phyloP scores from a whole-genome alignment of 2,329 filamentous ascomycete genomes.

The Apiospora koreana region DNA sequence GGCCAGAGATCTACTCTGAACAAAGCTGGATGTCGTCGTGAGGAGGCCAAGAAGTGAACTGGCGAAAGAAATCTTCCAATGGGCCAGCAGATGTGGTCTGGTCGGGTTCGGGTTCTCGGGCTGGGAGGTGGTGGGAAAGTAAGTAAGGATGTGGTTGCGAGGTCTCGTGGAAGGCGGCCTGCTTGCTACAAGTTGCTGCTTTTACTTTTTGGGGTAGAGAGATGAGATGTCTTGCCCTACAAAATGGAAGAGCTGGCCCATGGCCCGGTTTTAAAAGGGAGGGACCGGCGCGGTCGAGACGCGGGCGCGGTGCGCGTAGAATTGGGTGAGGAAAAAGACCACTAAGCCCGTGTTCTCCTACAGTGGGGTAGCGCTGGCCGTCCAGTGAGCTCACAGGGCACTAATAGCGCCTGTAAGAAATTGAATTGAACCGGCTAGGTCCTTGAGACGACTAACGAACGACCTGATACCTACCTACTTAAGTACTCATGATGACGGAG shows the following conservation, averaged over 20 bases:
- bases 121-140: neutral
- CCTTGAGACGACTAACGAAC: neutral
- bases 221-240: conserved; percentile 11
- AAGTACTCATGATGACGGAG: neutral
- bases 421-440: too few species aligned
- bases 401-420: neutral
- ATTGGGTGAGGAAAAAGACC: neutral
- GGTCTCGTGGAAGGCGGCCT: conserved; percentile 12
- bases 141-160: too few species aligned
- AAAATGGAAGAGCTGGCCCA: neutral
- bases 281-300: conserved; percentile 10
- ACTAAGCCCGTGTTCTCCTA: conserved; percentile 5
- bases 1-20: conserved; percentile 1
- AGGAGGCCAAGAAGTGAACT: neutral
- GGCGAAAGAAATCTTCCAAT: neutral
- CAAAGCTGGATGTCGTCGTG: neutral
- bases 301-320: conserved; percentile 12
- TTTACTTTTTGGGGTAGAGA: conserved; percentile 7
- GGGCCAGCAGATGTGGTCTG: conserved; percentile 14
- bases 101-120: neutral
- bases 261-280: conserved; percentile 13
- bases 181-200: too few species aligned
- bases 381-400: conserved; percentile 7
- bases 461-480: too few species aligned
- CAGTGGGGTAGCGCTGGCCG: conserved; percentile 6